A percentile compares a stretch with the other conserved stretches of the same genome.
Evolutionary conservation across 192 early-diverging fungal species (phyloP).

Genomic region (Rhizophlyctis rosea): DNA sequence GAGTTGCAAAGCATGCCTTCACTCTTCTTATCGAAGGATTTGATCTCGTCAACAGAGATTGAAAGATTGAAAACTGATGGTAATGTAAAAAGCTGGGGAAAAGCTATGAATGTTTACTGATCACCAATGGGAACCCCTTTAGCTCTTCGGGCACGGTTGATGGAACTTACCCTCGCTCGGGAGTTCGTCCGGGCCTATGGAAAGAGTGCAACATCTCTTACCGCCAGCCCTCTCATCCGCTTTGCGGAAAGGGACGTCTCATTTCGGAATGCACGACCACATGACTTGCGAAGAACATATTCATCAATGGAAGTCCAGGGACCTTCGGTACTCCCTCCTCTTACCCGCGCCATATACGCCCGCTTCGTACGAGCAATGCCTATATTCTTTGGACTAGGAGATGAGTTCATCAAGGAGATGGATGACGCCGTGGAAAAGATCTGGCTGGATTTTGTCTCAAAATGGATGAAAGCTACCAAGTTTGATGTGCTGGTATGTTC

Average conservation of each 20-base stretch:
- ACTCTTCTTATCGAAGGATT: neutral
- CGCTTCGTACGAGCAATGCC: conserved; percentile 31
- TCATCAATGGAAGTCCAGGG: conserved; percentile 8
- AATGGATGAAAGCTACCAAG: conserved; percentile 37
- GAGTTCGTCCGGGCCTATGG: conserved; percentile 23
- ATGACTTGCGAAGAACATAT: neutral
- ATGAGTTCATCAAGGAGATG: conserved; percentile 18
- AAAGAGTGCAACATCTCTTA: conserved; percentile 12
- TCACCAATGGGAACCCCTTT: neutral
- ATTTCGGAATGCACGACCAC: neutral
- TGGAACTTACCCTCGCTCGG: conserved; percentile 12
- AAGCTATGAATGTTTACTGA: neutral
- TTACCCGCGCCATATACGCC: conserved; percentile 25
- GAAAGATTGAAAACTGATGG: neutral
- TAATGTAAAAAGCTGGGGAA: neutral
- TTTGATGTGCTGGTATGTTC: conserved; percentile 34
- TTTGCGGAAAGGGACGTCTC: neutral
- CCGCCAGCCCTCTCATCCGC: conserved; percentile 10
- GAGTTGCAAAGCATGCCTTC: conserved; percentile 5
- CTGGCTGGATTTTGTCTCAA: conserved; percentile 19
- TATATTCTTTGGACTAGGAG: conserved; percentile 24
- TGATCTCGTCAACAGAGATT: neutral
- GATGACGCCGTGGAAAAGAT: conserved; percentile 27
- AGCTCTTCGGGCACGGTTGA: conserved; percentile 24
- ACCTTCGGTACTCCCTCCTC: conserved; percentile 23